Percentiles rank a stretch among this genome's conserved stretches.
phyloP scores from a whole-genome alignment of 2,329 filamentous ascomycete genomes.

The Trichoderma sp. region DNA sequence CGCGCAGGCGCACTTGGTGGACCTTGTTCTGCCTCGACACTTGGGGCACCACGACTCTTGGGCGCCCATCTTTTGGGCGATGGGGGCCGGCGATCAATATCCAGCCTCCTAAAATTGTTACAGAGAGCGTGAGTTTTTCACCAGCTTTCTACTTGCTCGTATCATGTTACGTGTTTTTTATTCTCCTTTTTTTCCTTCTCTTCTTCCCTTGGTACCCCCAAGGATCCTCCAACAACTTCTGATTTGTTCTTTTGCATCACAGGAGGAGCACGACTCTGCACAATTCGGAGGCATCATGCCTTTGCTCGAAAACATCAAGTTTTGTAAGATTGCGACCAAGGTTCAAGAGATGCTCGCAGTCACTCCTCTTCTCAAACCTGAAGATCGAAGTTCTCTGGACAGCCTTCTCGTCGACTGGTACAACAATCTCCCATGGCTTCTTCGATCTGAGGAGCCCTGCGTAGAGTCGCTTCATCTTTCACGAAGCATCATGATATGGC shows the following conservation, averaged over 20 bases:
- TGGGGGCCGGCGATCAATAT: constrained; percentile 70
- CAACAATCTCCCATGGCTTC: constrained; percentile 66
- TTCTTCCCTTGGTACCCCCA: too few species aligned
- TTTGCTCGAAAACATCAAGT: constrained; percentile 74
- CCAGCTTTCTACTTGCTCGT: neutral
- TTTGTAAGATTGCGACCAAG: constrained; percentile 76
- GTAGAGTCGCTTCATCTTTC: constrained; percentile 71
- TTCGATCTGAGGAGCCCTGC: constrained; percentile 66
- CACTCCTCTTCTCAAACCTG: constrained; percentile 65
- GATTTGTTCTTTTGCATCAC: neutral
- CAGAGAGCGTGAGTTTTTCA: constrained; percentile 44
- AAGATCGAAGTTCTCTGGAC: constrained; percentile 69
- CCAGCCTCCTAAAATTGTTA: constrained; percentile 56
- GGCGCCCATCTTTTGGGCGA: constrained; percentile 68
- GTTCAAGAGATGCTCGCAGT: constrained; percentile 76
- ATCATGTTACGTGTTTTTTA: too few species aligned
- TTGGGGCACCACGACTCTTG: constrained; percentile 72
- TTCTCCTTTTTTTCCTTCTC: neutral
- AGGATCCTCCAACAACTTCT: neutral
- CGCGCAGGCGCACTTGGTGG: constrained; percentile 64
- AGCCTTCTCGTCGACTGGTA: constrained; percentile 72
- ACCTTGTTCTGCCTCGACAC: constrained; percentile 73
- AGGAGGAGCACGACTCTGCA: constrained; percentile 49
- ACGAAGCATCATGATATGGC: constrained; percentile 78
- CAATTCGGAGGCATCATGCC: constrained; percentile 69